phyloP scores from a whole-genome alignment of 2,329 filamentous ascomycete species.

The Helotiales sp. region DNA sequence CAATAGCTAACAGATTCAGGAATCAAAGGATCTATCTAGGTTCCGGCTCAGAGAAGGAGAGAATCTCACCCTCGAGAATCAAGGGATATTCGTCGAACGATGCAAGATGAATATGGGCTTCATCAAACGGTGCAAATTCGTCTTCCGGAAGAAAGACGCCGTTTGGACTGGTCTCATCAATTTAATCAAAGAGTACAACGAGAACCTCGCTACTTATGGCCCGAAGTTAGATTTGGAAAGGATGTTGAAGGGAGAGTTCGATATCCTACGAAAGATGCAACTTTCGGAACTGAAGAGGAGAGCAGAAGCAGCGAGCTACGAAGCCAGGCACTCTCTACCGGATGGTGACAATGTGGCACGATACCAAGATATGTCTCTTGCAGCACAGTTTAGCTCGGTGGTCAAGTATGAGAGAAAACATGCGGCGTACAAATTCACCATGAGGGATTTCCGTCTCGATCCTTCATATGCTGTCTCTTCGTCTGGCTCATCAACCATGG shows the following conservation, averaged over 20 bases:
- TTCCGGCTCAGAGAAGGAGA: slow-evolving; percentile 33
- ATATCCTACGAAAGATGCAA: slow-evolving; percentile 32
- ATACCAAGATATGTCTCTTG: slow-evolving; percentile 33
- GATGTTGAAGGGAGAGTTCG: slow-evolving; percentile 35
- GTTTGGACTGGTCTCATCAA: slow-evolving; percentile 33
- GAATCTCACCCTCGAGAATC: slow-evolving; percentile 34
- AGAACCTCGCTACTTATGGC: slow-evolving; percentile 31
- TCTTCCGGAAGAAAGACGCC: slow-evolving; percentile 33
- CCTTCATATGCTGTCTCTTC: slow-evolving; percentile 33
- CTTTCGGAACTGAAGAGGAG: slow-evolving; percentile 29
- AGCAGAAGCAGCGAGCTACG: slow-evolving; percentile 34
- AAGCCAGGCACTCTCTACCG: slow-evolving; percentile 27
- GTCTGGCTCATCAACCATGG: slow-evolving; percentile 35
- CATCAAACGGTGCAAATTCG: slow-evolving; percentile 36
- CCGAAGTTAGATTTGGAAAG: slow-evolving; percentile 30
- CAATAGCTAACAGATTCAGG: slow-evolving; percentile 20
- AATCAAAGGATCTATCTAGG: slow-evolving; percentile 35
- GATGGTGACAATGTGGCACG: slow-evolving; percentile 15
- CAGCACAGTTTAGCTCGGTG: slow-evolving; percentile 36
- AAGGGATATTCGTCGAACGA: slow-evolving; percentile 34
- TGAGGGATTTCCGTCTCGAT: slow-evolving; percentile 38
- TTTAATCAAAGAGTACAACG: slow-evolving; percentile 33
- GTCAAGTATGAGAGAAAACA: slow-evolving; percentile 36
- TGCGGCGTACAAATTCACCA: slow-evolving; percentile 35
- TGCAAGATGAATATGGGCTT: slow-evolving; percentile 36